Evolutionary conservation across 2,329 filamentous ascomycete species (phyloP), one percentile per base, ranked within the genome.

Genomic region (Monilinia polystroma): DNA sequence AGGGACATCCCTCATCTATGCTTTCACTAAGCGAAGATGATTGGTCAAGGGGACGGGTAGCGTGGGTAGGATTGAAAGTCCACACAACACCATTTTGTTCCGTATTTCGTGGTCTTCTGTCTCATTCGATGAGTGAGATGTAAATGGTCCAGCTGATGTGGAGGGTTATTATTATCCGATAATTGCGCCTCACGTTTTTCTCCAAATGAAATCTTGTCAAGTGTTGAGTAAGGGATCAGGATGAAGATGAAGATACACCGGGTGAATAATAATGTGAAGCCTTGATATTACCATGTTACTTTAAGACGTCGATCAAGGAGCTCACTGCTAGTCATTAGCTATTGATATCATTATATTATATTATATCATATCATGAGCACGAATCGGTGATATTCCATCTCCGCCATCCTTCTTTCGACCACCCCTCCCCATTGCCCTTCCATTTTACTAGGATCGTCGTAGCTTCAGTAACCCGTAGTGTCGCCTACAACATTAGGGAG

Each of bases 91-190:
- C 38, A 35, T n/a, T 32, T 43, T 63, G 20, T 63, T 63, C 23
- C 35, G 29, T 59, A 35, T 49, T 49, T 35, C 18, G 16, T 32
- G 43, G 35, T 54, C 49, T 32, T 26, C 43, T 63, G 49, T 55
- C 49, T 45, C 35, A 45, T 20, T 18, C 35, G 29, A 41, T 18
- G 7, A 41, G 23, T 23, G 51, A 56, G 38, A 64, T 64, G 35
- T 64, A 20, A 64, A 56, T 64, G 62, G 51, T 23, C 26, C 62
- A 64, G 62, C 51, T 64, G 62, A 64, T 55, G 38, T 32, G n/a
- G 38, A 56, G 12, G 20, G 4, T n/a, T 20, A 47, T 47, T 20
- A 18, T 14, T 47, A 7, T 18, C 20, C 16, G 45, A 20, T 47
- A 16, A 18, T 47, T 18, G 43, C 43, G 14, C 38, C 35, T 18